Evolutionary conservation across 2,329 filamentous ascomycete species (phyloP).

Genomic region (Fusarium equiseti): DNA sequence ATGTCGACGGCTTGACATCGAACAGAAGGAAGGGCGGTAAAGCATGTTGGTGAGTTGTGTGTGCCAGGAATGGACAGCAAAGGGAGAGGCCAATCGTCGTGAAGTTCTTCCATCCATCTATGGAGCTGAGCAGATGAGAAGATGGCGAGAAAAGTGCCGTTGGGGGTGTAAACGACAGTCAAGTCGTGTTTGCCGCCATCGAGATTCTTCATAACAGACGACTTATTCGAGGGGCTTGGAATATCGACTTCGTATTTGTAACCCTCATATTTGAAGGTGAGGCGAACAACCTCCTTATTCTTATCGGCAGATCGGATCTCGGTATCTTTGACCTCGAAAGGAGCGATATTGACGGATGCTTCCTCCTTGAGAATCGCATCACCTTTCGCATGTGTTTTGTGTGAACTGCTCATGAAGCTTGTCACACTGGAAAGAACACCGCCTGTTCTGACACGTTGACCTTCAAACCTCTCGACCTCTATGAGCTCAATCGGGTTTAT

Average conservation of each 20-base stretch:
- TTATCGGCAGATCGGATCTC: slow-evolving; percentile 71
- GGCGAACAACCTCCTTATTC: slow-evolving; percentile 74
- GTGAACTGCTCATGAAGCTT: slow-evolving; percentile 53
- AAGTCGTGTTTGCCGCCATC: slow-evolving; percentile 65
- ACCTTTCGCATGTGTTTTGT: slow-evolving; percentile 60
- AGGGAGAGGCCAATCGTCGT: slow-evolving; percentile 78
- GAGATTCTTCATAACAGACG: slow-evolving; percentile 70
- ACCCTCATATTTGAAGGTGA: slow-evolving; percentile 75
- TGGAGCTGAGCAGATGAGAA: slow-evolving; percentile 77
- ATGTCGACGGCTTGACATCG: slow-evolving; percentile 89
- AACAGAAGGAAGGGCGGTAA: slow-evolving; percentile 89
- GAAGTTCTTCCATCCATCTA: slow-evolving; percentile 84
- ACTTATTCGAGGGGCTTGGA: slow-evolving; percentile 71
- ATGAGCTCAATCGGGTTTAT: slow-evolving; percentile 78
- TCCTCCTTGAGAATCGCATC: slow-evolving; percentile 72
- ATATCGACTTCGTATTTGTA: slow-evolving; percentile 76
- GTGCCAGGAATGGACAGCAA: slow-evolving; percentile 92
- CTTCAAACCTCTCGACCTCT: slow-evolving; percentile 78
- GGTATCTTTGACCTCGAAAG: slow-evolving; percentile 72
- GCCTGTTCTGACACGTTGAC: slow-evolving; percentile 56
- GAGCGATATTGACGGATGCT: slow-evolving; percentile 71
- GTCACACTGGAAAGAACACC: slow-evolving; percentile 61
- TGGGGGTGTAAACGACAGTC: slow-evolving; percentile 74
- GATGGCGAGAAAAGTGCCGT: slow-evolving; percentile 69
- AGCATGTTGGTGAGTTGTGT: slow-evolving; percentile 90